Base-by-base conservation (phyloP, 2,329 filamentous ascomycete genomes). In the Elsinoe necatrix region DNA sequence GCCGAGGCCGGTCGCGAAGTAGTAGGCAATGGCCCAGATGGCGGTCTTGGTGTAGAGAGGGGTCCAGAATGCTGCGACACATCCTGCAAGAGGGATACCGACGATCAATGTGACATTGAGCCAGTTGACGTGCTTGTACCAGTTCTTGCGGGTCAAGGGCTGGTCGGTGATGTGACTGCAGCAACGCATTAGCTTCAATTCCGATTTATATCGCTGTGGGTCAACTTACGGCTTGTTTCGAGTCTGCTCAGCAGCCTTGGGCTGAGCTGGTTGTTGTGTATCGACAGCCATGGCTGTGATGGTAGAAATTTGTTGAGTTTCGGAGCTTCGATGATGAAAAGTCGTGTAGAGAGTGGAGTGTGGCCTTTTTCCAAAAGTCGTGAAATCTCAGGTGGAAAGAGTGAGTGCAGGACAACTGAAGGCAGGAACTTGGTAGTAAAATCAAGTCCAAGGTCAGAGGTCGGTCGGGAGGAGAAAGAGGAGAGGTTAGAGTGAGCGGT, bases 101-200 rank as follows among this genome's bases (percentile, higher is more conserved):
- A 95, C 72, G 69, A 95, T 92, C 70, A 95, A 80, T 61, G 78
- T 80, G 61, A 88, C 84, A 72, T 95, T 95, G 63, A 95, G 80
- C 89, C 90, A 95, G 80, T 95, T 90, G 77, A 95, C 80, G 69
- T 95, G 90, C 75, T 91, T 86, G 75, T 90, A 84, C 87, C 88
- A 93, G 77, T 95, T 95, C 66, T 78, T 76, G 72, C 78, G 80
- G 59, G 88, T 95, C 65, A 95, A 85, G 58, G 87, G 86, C 61
- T 82, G 81, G 62, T 95, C 89, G 62, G 88, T 83, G 73, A 95
- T 93, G 73, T 95, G 89, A 67, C 52, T 55, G 35, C 12, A 21
- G 18, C 37, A 11, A 25, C 20, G 16, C n/a, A 16, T 37, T 31
- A 43, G 39, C 12, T 9, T 23, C 21, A 31, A 42, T 55, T 37